Conservation (phyloP, 1,284 basidiomycete genomes). For the Ganoderma lingzhi region DNA sequence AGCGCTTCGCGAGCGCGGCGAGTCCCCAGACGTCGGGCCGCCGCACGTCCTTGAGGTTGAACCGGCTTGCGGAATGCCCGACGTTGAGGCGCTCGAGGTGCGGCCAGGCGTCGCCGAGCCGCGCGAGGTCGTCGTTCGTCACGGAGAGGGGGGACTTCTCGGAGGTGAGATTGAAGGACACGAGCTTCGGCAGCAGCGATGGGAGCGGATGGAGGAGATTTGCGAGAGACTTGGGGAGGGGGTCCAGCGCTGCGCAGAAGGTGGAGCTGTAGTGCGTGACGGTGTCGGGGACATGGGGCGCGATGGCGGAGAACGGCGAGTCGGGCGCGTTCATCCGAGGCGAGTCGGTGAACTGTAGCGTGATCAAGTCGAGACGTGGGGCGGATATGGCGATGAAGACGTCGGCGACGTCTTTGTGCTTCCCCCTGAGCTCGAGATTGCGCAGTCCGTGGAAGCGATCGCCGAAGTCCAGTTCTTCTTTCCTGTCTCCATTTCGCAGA, state of each 20-base stretch:
- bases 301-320: background rate
- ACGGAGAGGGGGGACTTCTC: background rate
- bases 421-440: background rate
- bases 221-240: background rate
- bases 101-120: conserved; percentile 1
- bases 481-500: background rate
- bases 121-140: background rate
- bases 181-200: background rate
- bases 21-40: background rate
- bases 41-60: background rate
- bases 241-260: background rate
- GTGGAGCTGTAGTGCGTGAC: background rate
- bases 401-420: conserved; percentile 1
- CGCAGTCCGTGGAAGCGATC: background rate
- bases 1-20: background rate
- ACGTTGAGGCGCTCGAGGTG: background rate
- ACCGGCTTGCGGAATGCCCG: background rate
- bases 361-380: background rate
- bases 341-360: background rate
- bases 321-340: background rate
- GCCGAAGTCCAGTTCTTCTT: background rate
- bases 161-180: background rate
- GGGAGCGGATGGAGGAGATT: background rate
- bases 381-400: background rate
- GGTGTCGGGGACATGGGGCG: background rate